These are phyloP conservation scores for Russula sp. DNA, from an alignment of 768 basidiomycete species.

Conservation along the genomic window DNA sequence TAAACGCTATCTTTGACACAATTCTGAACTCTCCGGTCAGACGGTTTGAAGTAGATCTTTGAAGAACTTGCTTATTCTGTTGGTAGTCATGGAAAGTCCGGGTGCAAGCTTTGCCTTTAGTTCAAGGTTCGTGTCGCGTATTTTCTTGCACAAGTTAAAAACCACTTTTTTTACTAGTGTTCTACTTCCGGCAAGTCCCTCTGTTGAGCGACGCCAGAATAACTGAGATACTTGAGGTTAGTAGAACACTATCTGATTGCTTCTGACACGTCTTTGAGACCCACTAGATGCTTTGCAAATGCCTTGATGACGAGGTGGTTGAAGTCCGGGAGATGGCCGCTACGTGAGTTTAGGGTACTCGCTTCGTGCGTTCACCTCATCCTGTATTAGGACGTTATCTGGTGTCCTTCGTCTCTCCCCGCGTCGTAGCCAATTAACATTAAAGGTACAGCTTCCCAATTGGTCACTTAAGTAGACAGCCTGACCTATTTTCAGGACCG, in stretches of 20 bases:
- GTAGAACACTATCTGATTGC: slow-evolving; percentile 13
- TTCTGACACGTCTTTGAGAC: background rate
- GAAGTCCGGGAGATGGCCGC: slow-evolving; percentile 90
- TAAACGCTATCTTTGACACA: slow-evolving; percentile 67
- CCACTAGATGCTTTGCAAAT: slow-evolving; percentile 62
- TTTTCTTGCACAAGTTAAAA: background rate
- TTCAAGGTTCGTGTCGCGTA: slow-evolving; percentile 48
- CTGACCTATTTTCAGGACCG: slow-evolving; percentile 46
- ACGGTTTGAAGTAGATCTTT: slow-evolving; percentile 1
- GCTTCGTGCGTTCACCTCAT: background rate
- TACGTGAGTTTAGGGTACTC: slow-evolving; percentile 41
- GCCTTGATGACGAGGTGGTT: slow-evolving; percentile 78
- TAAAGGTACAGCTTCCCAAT: slow-evolving; percentile 45
- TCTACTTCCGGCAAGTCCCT: slow-evolving; percentile 87
- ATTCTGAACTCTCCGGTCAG: slow-evolving; percentile 70
- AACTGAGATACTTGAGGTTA: slow-evolving; percentile 72
- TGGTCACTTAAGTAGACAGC: slow-evolving; percentile 25
- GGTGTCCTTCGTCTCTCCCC: slow-evolving; percentile 80
- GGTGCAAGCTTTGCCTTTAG: slow-evolving; percentile 75
- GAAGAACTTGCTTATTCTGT: slow-evolving; percentile 8
- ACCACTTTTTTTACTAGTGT: slow-evolving; percentile 38
- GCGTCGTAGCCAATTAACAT: slow-evolving; percentile 61
- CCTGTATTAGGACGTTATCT: slow-evolving; percentile 52
- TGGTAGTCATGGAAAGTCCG: slow-evolving; percentile 80
- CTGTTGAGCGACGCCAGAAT: slow-evolving; percentile 69